Evolutionary conservation across 2,329 filamentous ascomycete species (phyloP).

Genomic region (Colletotrichum falcatum): DNA sequence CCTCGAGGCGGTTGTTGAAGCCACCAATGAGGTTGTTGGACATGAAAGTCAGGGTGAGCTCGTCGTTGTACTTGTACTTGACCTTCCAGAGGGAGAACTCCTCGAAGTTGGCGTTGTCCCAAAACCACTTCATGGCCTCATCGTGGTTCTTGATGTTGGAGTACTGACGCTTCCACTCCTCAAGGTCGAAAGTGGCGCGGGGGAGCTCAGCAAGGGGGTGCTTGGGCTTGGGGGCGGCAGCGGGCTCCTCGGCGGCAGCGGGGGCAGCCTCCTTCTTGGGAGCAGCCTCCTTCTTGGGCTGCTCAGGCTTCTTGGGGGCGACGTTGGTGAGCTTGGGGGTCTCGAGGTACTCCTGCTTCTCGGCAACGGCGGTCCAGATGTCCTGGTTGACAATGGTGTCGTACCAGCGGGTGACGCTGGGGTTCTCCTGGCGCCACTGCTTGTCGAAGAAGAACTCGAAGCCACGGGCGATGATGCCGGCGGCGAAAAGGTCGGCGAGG

Average conservation of each 20-base stretch:
- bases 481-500: conserved; percentile 91
- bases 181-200: conserved; percentile 83
- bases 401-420: conserved; percentile 93
- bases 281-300: conserved; percentile 71
- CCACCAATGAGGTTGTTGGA: conserved; percentile 98
- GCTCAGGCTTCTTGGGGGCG: conserved; percentile 82
- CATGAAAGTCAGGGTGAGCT: conserved; percentile 99
- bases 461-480: conserved; percentile 83
- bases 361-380: conserved; percentile 85
- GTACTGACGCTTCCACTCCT: conserved; percentile 99
- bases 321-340: conserved; percentile 79
- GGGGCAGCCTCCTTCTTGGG: conserved; percentile 55
- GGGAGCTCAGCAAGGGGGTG: conserved; percentile 91
- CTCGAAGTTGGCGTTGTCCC: conserved; percentile 92
- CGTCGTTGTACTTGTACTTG: conserved; percentile 99
- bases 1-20: conserved; percentile 98
- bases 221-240: conserved; percentile 89
- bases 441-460: conserved; percentile 97
- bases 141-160: conserved; percentile 81
- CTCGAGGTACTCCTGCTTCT: conserved; percentile 83
- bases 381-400: conserved; percentile 93
- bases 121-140: conserved; percentile 95
- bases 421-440: conserved; percentile 84
- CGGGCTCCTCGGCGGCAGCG: conserved; percentile 57
- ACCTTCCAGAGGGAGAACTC: conserved; percentile 97